Evolutionary conservation across 176 grass and related monocot species (phyloP), one percentile per base, ranked within the genome.

Genomic region (Raddia distichophylla): DNA sequence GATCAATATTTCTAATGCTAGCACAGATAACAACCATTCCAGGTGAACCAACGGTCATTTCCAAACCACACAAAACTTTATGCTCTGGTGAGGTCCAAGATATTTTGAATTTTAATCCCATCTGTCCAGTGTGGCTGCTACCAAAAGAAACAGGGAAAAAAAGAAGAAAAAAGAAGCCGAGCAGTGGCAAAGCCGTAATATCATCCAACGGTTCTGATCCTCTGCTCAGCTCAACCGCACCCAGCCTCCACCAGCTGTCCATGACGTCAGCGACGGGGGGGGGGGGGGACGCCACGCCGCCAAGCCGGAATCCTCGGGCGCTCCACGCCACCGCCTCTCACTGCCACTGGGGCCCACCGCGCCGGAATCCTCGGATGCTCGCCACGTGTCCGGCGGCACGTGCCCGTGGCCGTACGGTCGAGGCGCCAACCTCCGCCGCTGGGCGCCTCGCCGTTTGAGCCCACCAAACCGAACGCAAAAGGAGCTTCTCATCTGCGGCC

Each of bases 111-210:
- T 72, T 78, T 46, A 67, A 77, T 60, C 74, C 2, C 11, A 11
- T 44, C 8, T 37, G 4, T 5, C n/a, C 17, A 5, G 14, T 50
- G 5, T 58, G 5, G 34, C 55, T 45, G 43, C 58, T 27, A 8
- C 60, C 75, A 51, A 63, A 66, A 61, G 10, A 11, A 5, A 27
- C 27, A 27, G 27, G 1, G 1, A 43, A 37, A 67, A 8, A 70
- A 71, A 65, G 16, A 37, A 44, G 50, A 10, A 59, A 75, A 75
- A 48, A 8, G 22, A 47, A 81, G 61, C 16, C 78, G 1, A 56
- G 33, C 72, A 60, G 67, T 80, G 83, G 88, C 78, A 86, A 73
- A 46, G 42, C 83, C 60, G 83, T 78, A 35, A 69, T 76, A 75
- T 69, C 71, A 27, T 51, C 53, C 79, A 27, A 72, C 71, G 37